Base-by-base conservation (phyloP, 441 rosid species). In the Viola pubescens region DNA sequence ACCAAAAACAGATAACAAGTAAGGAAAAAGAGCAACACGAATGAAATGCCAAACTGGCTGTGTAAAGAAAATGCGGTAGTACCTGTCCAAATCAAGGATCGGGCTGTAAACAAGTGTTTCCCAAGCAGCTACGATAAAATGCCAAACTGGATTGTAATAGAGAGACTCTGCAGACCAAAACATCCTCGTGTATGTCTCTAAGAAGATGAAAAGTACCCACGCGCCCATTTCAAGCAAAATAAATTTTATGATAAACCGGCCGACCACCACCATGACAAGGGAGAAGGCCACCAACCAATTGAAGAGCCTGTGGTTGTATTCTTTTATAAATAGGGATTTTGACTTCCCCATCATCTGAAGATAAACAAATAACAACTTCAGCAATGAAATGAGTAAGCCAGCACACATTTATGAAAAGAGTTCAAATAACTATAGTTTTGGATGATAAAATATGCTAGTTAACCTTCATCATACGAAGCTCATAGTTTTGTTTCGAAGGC, bases 131-230 rank as follows among this genome's bases (percentile, higher is more conserved):
- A 94, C 96, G 34, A 94, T 82, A 68, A 88, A 72, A 79, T 94
- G 96, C 99, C 99, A 94, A 63, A 80, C 77, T 4, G 96, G 95
- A 61, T 94, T 90, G 84, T 90, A 94, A 73, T 88, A 94, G 37
- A 94, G 96, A 61, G 96, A 73, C 66, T 94, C 99, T 6, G 96
- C 91, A 11, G 99, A 80, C 99, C 99, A 94, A 63, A 94, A 90
- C 95, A 94, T 77, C 68, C 99, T 82, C 2, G 96, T 88, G 72
- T 89, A 94, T 1, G 95, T 90, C 85, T 94, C 99, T 73, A 90
- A 63, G 89, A 94, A 94, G 77, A 94, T 90, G 48, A 94, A 94
- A 47, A 90, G 86, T 68, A 88, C 53, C 99, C 99, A 94, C 2
- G 96, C 97, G 3, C 83, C 96, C 79, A 94, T 82, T 82, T 94